Percentiles rank a stretch among this genome's conserved stretches.
These are phyloP conservation scores for Pichia sp. DNA, from an alignment of 1,139 yeast genomes.

Conservation along the genomic window DNA sequence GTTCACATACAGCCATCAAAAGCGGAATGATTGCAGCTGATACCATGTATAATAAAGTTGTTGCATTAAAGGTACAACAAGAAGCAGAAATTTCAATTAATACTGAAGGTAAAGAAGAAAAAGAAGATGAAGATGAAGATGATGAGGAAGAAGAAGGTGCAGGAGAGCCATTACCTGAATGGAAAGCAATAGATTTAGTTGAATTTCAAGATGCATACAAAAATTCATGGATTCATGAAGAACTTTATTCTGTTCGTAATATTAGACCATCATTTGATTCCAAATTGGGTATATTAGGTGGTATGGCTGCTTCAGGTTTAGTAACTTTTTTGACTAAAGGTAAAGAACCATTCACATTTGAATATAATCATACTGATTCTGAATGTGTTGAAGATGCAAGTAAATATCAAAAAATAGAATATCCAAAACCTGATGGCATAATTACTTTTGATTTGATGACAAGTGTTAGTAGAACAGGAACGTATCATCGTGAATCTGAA, in stretches of 20 bases:
- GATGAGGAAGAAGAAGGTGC: constrained; percentile 34
- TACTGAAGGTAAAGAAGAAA: constrained; percentile 28
- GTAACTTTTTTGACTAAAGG: constrained; percentile 76
- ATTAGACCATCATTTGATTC: constrained; percentile 84
- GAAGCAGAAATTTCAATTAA: constrained; percentile 36
- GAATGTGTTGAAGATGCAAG: constrained; percentile 62
- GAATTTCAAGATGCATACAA: constrained; percentile 60
- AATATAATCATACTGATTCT: constrained; percentile 67
- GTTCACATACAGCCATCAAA: constrained; percentile 97
- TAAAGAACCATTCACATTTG: constrained; percentile 79
- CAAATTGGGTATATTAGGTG: constrained; percentile 68
- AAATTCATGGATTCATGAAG: constrained; percentile 81
- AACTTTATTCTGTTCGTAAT: constrained; percentile 76
- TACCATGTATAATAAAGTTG: constrained; percentile 54
- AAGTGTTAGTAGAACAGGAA: constrained; percentile 91
- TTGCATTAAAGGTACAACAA: constrained; percentile 34
- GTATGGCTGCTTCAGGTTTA: constrained; percentile 79
- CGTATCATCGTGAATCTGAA: constrained; percentile 93
- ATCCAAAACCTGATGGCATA: constrained; percentile 91
- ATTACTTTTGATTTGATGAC: constrained; percentile 87
- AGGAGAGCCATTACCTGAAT: constrained; percentile 28
- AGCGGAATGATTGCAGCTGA: constrained; percentile 95
- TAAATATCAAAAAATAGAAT: constrained; percentile 62
- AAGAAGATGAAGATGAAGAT: constrained; percentile 33
- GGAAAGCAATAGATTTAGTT: constrained; percentile 44